A percentile compares a stretch with the other conserved stretches of the same genome.
Conservation (phyloP, 441 rosid genomes). For the Corymbia calophylla region DNA sequence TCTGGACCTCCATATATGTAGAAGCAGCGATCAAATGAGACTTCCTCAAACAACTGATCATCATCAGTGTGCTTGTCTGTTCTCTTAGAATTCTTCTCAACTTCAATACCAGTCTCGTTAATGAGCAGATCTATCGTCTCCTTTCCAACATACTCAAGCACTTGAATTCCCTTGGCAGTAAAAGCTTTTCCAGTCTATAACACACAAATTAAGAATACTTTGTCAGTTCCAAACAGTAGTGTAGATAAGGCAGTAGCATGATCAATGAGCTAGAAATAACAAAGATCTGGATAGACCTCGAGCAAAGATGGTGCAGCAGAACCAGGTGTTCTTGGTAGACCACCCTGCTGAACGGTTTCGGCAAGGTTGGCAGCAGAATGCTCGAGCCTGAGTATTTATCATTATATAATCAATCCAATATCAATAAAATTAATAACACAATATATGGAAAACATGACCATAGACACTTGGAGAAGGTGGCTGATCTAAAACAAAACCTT, state of each 20-base stretch:
- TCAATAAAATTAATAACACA: not conserved
- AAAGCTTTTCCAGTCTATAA: constrained; percentile 89
- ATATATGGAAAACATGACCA: not conserved
- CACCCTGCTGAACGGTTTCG: constrained; percentile 64
- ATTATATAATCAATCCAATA: not conserved
- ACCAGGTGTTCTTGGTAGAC: constrained; percentile 49
- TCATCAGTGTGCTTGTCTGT: constrained; percentile 31
- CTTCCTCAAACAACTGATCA: constrained; percentile 80
- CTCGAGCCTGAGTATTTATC: constrained; percentile 57
- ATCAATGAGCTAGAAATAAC: not conserved
- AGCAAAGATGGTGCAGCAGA: constrained; percentile 77
- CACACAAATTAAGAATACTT: constrained; percentile 2
- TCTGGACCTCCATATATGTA: constrained; percentile 99
- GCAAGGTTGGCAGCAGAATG: constrained; percentile 60
- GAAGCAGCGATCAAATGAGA: constrained; percentile 93
- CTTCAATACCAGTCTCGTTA: constrained; percentile 73
- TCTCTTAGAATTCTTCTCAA: constrained; percentile 45
- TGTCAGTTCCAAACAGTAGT: not conserved
- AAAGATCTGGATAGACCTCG: constrained; percentile 48
- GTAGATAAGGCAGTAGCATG: not conserved
- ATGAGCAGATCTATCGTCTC: constrained; percentile 92
- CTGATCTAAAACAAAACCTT: not conserved
- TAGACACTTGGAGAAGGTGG: not conserved
- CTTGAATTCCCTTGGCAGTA: constrained; percentile 93
- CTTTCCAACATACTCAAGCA: constrained; percentile 91